Conservation (phyloP, 352 stramenopile species). For the Phytophthora pistaciae region DNA sequence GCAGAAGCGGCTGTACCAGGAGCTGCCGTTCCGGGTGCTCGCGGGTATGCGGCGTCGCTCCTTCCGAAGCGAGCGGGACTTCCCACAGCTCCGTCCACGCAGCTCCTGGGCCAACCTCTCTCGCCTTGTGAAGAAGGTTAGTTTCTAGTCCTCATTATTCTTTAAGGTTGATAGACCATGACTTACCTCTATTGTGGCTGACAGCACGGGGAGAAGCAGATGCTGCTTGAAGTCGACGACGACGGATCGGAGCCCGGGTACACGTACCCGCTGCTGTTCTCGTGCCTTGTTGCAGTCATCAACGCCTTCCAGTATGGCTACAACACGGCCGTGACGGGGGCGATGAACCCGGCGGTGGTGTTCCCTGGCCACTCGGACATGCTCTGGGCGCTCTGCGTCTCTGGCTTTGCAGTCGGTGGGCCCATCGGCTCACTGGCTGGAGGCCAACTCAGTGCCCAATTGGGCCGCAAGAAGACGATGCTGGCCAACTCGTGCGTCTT, state of each 20-base stretch:
- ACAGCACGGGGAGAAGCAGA: constrained; percentile 69
- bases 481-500: constrained; percentile 65
- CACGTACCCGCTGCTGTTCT: constrained; percentile 65
- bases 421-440: constrained; percentile 64
- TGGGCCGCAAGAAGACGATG: constrained; percentile 70
- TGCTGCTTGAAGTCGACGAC: constrained; percentile 50
- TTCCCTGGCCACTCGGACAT: constrained; percentile 70
- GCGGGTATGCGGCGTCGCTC: constrained; percentile 71
- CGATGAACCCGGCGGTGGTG: constrained; percentile 55
- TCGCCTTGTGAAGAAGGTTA: constrained; percentile 50
- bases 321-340: constrained; percentile 77
- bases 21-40: constrained; percentile 70
- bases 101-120: constrained; percentile 66
- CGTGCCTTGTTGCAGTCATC: constrained; percentile 70
- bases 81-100: constrained; percentile 57
- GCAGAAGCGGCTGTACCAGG: constrained; percentile 75
- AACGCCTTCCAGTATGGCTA: constrained; percentile 77
- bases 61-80: constrained; percentile 72
- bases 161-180: too few species aligned
- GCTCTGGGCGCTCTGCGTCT: constrained; percentile 71
- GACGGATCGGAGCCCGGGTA: constrained; percentile 62
- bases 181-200: neutral
- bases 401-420: constrained; percentile 66
- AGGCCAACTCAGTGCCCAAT: constrained; percentile 51
- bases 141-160: neutral